Evolutionary conservation across 2,329 filamentous ascomycete genomes (phyloP).

Genomic region (Nemania diffusa): DNA sequence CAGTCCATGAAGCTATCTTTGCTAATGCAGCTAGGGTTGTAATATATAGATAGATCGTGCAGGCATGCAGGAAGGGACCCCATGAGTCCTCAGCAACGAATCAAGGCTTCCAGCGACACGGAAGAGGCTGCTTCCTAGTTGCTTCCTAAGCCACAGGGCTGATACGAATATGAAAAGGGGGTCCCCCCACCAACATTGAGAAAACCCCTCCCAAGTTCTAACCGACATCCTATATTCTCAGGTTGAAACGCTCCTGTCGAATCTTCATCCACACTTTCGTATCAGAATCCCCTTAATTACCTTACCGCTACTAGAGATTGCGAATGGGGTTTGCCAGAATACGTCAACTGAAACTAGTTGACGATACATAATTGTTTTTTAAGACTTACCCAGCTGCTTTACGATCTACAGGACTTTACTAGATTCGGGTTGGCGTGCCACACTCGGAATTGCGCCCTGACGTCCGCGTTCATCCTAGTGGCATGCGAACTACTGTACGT

Average conservation of each 20-base stretch:
- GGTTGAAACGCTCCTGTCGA: background rate
- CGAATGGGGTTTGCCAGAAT: background rate
- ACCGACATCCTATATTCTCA: conserved; percentile 10
- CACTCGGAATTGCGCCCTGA: conserved; percentile 22
- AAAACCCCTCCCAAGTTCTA: background rate
- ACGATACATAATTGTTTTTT: background rate
- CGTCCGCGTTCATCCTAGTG: conserved; percentile 14
- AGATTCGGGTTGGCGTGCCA: conserved; percentile 14
- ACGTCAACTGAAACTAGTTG: background rate
- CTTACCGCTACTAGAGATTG: background rate
- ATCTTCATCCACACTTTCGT: background rate
- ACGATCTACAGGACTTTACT: conserved; percentile 25
- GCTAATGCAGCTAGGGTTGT: conserved; percentile 1
- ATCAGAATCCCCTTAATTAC: conserved; percentile 19
- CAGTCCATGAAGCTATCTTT: conserved; percentile 12
- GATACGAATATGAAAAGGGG: conserved; percentile 25
- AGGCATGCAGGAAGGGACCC: conserved; percentile 2
- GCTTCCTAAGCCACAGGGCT: conserved; percentile 31
- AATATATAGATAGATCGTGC: conserved; percentile 27
- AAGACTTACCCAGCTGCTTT: background rate
- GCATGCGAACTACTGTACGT: no score
- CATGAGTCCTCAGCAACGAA: conserved; percentile 14
- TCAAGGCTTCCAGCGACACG: conserved; percentile 8
- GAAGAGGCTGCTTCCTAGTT: conserved; percentile 14
- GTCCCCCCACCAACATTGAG: background rate